Evolutionary conservation across 2,329 filamentous ascomycete genomes (phyloP), one percentile per base, ranked within the genome.

Genomic region (Leptographium procerum): DNA sequence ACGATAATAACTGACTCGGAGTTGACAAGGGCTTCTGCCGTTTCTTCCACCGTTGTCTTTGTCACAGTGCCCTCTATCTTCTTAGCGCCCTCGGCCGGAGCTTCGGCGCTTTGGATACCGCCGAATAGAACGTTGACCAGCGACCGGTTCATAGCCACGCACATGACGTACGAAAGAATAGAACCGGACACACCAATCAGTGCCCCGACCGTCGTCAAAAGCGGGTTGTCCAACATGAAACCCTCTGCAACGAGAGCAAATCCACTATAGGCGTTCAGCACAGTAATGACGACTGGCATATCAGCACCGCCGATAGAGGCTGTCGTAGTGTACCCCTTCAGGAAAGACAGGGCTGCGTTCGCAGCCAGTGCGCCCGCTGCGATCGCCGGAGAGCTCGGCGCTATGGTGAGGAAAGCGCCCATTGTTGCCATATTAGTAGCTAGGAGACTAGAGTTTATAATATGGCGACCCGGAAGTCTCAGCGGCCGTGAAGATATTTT

Each of bases 261-360:
- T 14, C 91, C 91, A 53, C 88, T 92, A 69, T 95, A 95, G 0
- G 90, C 90, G 65, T 95, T 96, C 24, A 96, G 73, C 1, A 95
- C 90, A 0, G 89, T 95, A 62, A 95, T 95, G 34, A 94, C 89
- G 6, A 95, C 89, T 72, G 83, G 90, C 90, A 95, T 95, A 67
- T 96, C 91, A 14, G 90, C 90, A n/a, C 90, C 91, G 26, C 91
- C 91, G 66, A 96, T 95, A 0, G 89, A 89, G 2, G 90, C 81
- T 0, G 91, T 95, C 0, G 90, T 95, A 0, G 90, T 95, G 67
- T 84, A 95, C 9, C 91, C 91, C 69, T 95, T 92, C 61, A 87
- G 74, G 70, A 95, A 95, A 61, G 87, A 91, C 28, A 96, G 75
- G 0, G 82, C 75, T 0, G 90, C 85, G 68, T 88, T 95, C 47